A percentile compares a stretch with the other conserved stretches of the same genome.
Conservation (phyloP, 345 rosid species). For the Lepidium sativum region DNA sequence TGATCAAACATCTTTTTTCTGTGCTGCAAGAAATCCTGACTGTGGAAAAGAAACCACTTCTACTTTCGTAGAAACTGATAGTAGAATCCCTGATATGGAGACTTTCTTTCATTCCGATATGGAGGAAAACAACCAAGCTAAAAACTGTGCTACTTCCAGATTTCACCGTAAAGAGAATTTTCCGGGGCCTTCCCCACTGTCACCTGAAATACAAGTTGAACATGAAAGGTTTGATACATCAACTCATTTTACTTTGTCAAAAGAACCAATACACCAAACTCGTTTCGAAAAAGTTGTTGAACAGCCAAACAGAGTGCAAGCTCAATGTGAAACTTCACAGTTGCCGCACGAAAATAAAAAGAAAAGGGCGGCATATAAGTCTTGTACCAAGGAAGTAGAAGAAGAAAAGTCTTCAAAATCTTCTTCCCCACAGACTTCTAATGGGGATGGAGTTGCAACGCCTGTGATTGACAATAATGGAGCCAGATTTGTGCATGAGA, state of each 20-base stretch:
- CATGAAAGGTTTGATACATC: slow-evolving; percentile 13
- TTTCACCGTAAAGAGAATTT: slow-evolving; percentile 5
- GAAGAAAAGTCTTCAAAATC: slow-evolving; percentile 19
- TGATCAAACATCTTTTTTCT: slow-evolving; percentile 15
- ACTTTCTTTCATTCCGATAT: slow-evolving; percentile 10
- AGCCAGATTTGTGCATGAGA: slow-evolving; percentile 15
- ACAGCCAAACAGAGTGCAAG: slow-evolving; percentile 5
- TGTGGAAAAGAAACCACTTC: slow-evolving; percentile 19
- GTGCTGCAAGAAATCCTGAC: slow-evolving; percentile 19
- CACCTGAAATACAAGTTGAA: slow-evolving; percentile 21
- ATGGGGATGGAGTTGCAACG: slow-evolving; percentile 1
- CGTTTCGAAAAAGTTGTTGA: slow-evolving; percentile 3
- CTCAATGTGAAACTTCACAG: slow-evolving; percentile 16
- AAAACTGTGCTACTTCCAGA: background rate
- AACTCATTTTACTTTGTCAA: background rate
- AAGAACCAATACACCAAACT: slow-evolving; percentile 16
- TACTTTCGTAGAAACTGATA: slow-evolving; percentile 10
- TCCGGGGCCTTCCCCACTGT: slow-evolving; percentile 9
- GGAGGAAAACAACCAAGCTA: slow-evolving; percentile 9
- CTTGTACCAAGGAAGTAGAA: slow-evolving; percentile 4
- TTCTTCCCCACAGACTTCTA: slow-evolving; percentile 11
- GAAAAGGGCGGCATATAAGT: background rate
- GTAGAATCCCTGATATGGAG: slow-evolving; percentile 9
- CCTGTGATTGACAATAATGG: slow-evolving; percentile 9
- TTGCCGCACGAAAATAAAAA: background rate